Base-by-base conservation (phyloP, 495 filamentous ascomycete species). In the Bacidia gigantensis region DNA sequence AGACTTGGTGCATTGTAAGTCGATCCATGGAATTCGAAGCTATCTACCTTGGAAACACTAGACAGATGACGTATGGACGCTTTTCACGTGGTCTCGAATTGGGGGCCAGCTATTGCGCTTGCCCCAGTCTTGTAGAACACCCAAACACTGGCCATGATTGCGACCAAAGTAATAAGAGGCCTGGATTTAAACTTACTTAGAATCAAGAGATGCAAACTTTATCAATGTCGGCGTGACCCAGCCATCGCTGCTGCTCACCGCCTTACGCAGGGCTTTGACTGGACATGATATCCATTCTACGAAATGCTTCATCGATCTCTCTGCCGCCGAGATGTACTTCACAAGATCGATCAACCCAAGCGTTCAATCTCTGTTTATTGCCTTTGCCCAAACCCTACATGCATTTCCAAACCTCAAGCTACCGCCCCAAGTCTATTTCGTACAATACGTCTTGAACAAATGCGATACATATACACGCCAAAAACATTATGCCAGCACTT, bases 11-110 rank as follows among this genome's bases (percentile, higher is more conserved):
- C 5, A 35, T n/a, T 25, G 26, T 50, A 11, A n/a, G 23, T 50
- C 3, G n/a, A 35, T 32, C 1, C 47, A 14, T 50, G 47, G 25
- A 50, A 50, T 21, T 17, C 10, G 26, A n/a, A 50, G 29, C 44
- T 50, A 26, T 35, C 38, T 50, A 50, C 47, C 26, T 38, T 50
- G 47, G 47, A 50, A 50, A 44, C 12, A 22, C 41, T 11, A 50
- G 11, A 26, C 10, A 50, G 25, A 44, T 44, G 41, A 44, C 41
- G 41, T 22, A 44, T 17, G 9, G 7, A 44, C 17, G 41, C 41
- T 9, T n/a, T 17, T 17, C 41, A 44, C 41, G 41, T 44, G 41
- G 5, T 22, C 20, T 17, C 29, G 14, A 14, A 5, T 7, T 35
- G 14, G 29, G 29, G 14, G 14, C 29, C 29, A 14, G 5, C 29